Conservation (phyloP, 805 yeast genomes). For the Torulaspora indica region DNA sequence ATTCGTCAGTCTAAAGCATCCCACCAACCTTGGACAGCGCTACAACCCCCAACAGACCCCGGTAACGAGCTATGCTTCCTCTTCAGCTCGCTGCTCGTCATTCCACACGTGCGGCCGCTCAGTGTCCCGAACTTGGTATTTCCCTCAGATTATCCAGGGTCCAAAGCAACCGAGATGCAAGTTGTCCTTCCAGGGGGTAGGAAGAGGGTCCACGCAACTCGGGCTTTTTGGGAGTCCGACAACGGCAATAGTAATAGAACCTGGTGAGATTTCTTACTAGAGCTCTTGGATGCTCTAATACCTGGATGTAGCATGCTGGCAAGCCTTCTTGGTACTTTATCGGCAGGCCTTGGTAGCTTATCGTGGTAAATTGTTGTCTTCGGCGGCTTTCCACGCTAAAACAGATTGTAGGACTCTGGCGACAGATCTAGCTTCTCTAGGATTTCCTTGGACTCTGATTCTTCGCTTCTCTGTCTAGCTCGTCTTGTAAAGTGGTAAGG, state of each 20-base stretch:
- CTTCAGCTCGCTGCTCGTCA: background rate
- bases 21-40: background rate
- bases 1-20: background rate
- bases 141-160: constrained; percentile 5
- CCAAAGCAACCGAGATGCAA: constrained; percentile 1
- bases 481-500: background rate
- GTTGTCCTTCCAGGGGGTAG: no score
- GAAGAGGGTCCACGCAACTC: background rate
- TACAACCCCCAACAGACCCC: background rate
- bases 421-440: background rate
- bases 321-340: no score
- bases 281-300: no score
- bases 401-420: no score
- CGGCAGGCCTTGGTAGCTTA: no score
- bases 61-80: background rate
- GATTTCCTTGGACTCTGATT: background rate
- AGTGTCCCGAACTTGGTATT: background rate
- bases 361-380: no score
- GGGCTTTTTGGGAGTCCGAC: no score
- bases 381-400: no score
- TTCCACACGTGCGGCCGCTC: constrained; percentile 2
- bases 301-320: no score
- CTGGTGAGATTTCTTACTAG: no score
- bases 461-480: background rate
- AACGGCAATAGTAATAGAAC: no score